These are phyloP conservation scores for Plasmodium relictum DNA, from an alignment of 169 alveolate species.

Conservation along the genomic window DNA sequence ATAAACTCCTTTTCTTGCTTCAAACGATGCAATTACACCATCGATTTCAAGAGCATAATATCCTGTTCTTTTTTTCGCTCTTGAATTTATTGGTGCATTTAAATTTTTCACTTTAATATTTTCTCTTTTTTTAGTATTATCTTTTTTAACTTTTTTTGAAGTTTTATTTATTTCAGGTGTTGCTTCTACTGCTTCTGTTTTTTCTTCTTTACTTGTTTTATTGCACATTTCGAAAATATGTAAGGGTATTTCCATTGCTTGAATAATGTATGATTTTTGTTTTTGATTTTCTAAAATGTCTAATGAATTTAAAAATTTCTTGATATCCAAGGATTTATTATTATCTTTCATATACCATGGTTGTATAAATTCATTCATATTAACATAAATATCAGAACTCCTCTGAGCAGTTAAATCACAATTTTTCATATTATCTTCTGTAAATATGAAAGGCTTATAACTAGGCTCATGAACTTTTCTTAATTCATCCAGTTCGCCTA, in stretches of 20 bases:
- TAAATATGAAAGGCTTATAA: conserved; percentile 30
- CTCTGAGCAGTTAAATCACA: neutral
- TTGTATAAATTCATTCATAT: conserved; percentile 58
- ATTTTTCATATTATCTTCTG: conserved; percentile 33
- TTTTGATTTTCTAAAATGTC: conserved; percentile 64
- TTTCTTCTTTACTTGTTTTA: neutral
- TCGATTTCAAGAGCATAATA: conserved; percentile 68
- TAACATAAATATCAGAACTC: conserved; percentile 30
- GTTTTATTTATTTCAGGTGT: neutral
- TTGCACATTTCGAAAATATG: conserved; percentile 35
- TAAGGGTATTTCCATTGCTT: conserved; percentile 64
- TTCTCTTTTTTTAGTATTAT: conserved; percentile 6
- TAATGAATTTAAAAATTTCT: conserved; percentile 55
- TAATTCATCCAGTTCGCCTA: conserved; percentile 60
- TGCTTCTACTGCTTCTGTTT: neutral
- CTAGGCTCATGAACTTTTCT: conserved; percentile 71
- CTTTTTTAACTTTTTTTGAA: conserved; percentile 8
- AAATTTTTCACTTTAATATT: conserved; percentile 22
- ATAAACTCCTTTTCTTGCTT: conserved; percentile 74
- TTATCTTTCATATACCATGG: conserved; percentile 40
- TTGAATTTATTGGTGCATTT: conserved; percentile 24
- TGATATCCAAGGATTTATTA: conserved; percentile 65
- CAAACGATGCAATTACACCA: conserved; percentile 73
- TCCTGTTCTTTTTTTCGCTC: conserved; percentile 65
- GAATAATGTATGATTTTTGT: conserved; percentile 45